Conservation (phyloP, 805 yeast genomes). For the Zygosaccharomyces gambellarensis region DNA sequence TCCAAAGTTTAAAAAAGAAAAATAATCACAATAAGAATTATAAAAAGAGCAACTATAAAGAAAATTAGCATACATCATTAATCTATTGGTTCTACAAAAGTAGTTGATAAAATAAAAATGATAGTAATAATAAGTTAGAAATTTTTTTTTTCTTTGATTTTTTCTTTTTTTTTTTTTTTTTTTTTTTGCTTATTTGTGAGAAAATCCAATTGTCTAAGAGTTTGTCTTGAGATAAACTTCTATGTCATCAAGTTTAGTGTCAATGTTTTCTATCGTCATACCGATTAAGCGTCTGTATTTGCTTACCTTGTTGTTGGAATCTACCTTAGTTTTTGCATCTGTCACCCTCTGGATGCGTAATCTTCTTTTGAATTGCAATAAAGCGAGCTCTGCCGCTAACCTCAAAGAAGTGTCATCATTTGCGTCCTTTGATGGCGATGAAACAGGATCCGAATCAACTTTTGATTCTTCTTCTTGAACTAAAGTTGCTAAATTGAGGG, state of each 20-base stretch:
- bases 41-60: not conserved
- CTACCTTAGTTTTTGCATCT: conserved; percentile 43
- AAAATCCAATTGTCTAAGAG: conserved; percentile 4
- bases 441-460: conserved; percentile 10
- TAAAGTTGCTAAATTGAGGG: conserved; percentile 51
- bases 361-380: conserved; percentile 49
- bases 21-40: not conserved
- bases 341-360: conserved; percentile 45
- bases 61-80: conserved; percentile 1
- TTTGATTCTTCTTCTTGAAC: conserved; percentile 51
- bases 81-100: not conserved
- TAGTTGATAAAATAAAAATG: not conserved
- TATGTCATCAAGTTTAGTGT: conserved; percentile 76
- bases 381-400: conserved; percentile 42
- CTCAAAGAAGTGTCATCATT: conserved; percentile 13
- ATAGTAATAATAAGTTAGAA: not conserved
- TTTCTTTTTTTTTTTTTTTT: not conserved
- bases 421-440: conserved; percentile 10
- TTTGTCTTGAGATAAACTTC: conserved; percentile 39
- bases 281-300: conserved; percentile 81
- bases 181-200: not conserved
- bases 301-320: conserved; percentile 53
- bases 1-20: conserved; percentile 2
- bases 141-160: not conserved
- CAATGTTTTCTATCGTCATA: conserved; percentile 71